phyloP scores from a whole-genome alignment of 352 stramenopile genomes.

The Pythium myriotylum region DNA sequence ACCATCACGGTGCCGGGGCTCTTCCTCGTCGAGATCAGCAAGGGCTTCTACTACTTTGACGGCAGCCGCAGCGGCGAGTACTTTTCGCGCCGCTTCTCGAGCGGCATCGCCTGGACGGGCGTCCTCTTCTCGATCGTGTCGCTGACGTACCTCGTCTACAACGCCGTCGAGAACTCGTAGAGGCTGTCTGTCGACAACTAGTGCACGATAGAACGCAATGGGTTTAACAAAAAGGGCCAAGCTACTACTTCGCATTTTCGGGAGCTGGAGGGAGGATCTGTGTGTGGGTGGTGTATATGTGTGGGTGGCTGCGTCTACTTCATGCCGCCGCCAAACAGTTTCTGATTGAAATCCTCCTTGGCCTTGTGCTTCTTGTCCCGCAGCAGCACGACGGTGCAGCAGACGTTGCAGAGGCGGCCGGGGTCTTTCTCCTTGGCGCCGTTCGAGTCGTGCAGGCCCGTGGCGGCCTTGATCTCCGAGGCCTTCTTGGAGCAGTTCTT shows the following conservation, averaged over 20 bases:
- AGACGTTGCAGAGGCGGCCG: slow-evolving; percentile 72
- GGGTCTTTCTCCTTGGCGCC: slow-evolving; percentile 60
- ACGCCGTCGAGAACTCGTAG: slow-evolving; percentile 20
- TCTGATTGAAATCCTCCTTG: slow-evolving; percentile 78
- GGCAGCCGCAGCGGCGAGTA: slow-evolving; percentile 40
- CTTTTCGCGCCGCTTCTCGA: slow-evolving; percentile 57
- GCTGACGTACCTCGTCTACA: slow-evolving; percentile 72
- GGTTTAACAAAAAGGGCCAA: neutral
- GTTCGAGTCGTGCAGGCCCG: slow-evolving; percentile 16
- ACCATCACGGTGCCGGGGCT: slow-evolving; percentile 70
- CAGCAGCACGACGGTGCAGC: slow-evolving; percentile 76
- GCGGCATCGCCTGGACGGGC: slow-evolving; percentile 52
- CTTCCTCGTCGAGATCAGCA: slow-evolving; percentile 77
- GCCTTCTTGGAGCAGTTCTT: slow-evolving; percentile 85
- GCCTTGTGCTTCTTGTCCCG: slow-evolving; percentile 76
- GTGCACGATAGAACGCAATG: neutral
- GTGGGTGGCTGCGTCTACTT: slow-evolving; percentile 40
- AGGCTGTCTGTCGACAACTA: neutral
- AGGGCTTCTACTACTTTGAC: slow-evolving; percentile 48
- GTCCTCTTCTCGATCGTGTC: slow-evolving; percentile 61
- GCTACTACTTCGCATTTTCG: slow-evolving; percentile 3
- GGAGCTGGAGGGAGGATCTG: too few relatives aligned
- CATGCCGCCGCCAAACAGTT: slow-evolving; percentile 68
- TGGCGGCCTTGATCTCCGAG: slow-evolving; percentile 61
- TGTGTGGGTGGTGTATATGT: too few relatives aligned